A percentile compares a stretch with the other conserved stretches of the same genome.
Conservation (phyloP, 1,284 basidiomycete genomes). For the Bjerkandera adusta region DNA sequence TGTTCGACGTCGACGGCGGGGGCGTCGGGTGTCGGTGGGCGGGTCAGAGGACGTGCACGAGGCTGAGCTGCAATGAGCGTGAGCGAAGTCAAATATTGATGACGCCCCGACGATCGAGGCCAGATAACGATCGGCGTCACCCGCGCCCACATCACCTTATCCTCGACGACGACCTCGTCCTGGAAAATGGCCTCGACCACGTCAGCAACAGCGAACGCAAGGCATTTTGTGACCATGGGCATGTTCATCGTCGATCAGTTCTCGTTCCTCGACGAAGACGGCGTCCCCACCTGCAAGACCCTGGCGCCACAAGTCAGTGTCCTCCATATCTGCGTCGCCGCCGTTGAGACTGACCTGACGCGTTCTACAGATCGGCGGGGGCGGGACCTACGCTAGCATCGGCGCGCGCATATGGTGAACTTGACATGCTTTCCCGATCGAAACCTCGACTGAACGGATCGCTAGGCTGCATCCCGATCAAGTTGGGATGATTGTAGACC, state of each 20-base stretch:
- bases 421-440: slow-evolving; percentile 2
- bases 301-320: slow-evolving; percentile 49
- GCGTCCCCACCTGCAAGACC: slow-evolving; percentile 44
- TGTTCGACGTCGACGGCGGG: not conserved
- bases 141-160: not conserved
- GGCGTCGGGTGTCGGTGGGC: not conserved
- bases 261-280: slow-evolving; percentile 55
- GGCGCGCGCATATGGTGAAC: slow-evolving; percentile 76
- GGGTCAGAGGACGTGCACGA: no score
- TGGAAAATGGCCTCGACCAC: not conserved
- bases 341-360: no score
- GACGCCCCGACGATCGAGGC: not conserved
- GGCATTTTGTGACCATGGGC: slow-evolving; percentile 65
- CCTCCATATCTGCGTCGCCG: not conserved
- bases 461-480: slow-evolving; percentile 59
- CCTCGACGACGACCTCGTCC: not conserved
- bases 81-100: not conserved
- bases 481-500: slow-evolving; percentile 84
- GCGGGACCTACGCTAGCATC: slow-evolving; percentile 77
- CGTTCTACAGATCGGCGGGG: slow-evolving; percentile 80
- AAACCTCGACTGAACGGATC: not conserved
- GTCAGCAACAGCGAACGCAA: not conserved
- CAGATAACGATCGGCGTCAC: not conserved
- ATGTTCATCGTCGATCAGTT: slow-evolving; percentile 92
- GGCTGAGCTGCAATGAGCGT: no score